These are phyloP conservation scores for Calocera cornea DNA, from an alignment of 768 basidiomycete genomes.

Conservation along the genomic window DNA sequence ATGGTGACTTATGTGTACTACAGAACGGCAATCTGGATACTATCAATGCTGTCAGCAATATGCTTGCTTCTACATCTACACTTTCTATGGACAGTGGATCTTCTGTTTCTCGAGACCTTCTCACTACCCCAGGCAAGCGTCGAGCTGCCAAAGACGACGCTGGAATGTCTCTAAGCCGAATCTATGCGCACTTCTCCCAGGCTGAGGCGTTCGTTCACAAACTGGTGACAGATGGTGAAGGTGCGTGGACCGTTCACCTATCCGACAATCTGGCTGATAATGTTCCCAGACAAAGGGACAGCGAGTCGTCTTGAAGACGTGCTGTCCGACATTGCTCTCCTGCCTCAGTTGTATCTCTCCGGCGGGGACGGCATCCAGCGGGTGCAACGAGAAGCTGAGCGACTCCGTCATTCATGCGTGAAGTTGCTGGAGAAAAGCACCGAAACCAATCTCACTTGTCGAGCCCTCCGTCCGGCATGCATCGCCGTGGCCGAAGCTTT, in stretches of 20 bases:
- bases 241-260: neutral
- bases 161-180: neutral
- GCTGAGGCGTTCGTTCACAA: neutral
- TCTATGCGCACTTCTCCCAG: neutral
- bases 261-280: neutral
- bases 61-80: slow-evolving; percentile 6
- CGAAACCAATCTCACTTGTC: neutral
- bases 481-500: neutral
- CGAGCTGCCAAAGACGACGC: neutral
- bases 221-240: neutral
- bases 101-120: neutral
- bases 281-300: neutral
- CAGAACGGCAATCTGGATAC: slow-evolving; percentile 12
- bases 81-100: neutral
- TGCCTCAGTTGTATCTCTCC: neutral
- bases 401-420: neutral
- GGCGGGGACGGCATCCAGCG: neutral
- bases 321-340: neutral
- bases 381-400: neutral
- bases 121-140: neutral
- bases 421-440: neutral
- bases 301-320: neutral
- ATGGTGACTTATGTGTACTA: slow-evolving; percentile 27
- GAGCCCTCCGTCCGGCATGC: neutral
- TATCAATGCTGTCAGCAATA: slow-evolving; percentile 12